phyloP scores from a whole-genome alignment of 768 basidiomycete species.

The Solioccasus polychromus region DNA sequence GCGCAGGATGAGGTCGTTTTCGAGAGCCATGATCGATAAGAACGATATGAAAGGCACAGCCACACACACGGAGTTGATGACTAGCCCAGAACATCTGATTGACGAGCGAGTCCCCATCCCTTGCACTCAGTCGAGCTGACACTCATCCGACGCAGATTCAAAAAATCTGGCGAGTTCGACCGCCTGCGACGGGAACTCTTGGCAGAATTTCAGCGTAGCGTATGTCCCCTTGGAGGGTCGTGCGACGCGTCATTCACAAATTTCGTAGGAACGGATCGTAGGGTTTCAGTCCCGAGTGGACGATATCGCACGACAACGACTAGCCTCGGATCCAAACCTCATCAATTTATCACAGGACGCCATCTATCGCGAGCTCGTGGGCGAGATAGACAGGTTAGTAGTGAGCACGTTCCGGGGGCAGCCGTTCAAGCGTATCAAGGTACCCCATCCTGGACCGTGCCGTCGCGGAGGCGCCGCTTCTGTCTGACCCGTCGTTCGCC shows the following conservation, averaged over 20 bases:
- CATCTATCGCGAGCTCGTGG: conserved; percentile 61
- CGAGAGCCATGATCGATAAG: no score
- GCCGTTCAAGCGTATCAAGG: conserved; percentile 31
- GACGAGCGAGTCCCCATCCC: conserved; percentile 51
- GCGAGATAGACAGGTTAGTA: conserved; percentile 67
- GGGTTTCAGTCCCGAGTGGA: conserved; percentile 57
- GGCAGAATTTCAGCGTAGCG: conserved; percentile 57
- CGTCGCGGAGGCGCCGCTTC: conserved; percentile 45
- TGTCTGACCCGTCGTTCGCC: conserved; percentile 48
- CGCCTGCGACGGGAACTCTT: conserved; percentile 65
- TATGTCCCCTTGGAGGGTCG: conserved; percentile 30
- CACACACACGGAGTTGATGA: conserved; percentile 42
- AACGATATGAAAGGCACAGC: no score
- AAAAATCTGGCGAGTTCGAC: conserved; percentile 78
- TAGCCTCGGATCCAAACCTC: conserved; percentile 52
- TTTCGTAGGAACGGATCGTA: conserved; percentile 45
- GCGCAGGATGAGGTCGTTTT: conserved; percentile 87
- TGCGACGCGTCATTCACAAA: neutral
- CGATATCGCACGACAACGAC: conserved; percentile 56
- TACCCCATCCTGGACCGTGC: conserved; percentile 68
- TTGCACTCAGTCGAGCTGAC: neutral
- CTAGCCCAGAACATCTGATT: conserved; percentile 58
- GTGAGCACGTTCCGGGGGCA: neutral
- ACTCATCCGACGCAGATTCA: conserved; percentile 50
- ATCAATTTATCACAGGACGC: conserved; percentile 50